Base-by-base conservation (phyloP, 2,329 filamentous ascomycete genomes). In the Stachybotrys chlorohalonatus region DNA sequence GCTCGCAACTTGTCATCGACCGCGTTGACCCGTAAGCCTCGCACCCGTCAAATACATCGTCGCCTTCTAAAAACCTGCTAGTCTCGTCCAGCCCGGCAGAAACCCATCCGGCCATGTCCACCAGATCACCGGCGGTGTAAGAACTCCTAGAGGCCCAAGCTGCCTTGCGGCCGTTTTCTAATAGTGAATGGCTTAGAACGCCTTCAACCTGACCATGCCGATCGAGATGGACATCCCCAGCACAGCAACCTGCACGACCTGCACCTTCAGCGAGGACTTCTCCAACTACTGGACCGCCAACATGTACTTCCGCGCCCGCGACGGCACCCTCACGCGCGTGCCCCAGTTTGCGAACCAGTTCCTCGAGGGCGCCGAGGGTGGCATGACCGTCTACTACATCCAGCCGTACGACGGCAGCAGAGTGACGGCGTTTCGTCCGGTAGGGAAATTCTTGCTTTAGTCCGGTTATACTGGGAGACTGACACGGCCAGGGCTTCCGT, bases 211-310 rank as follows among this genome's bases (percentile, higher is more conserved):
- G n/a, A 51, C 49, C 17, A 51, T 51, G 49, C 24, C 24, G 9
- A 15, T 31, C 16, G n/a, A 36, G 8, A 15, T 30, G n/a, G 49
- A 51, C 49, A 51, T 51, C n/a, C 24, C 49, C 5, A 36, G 5
- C 17, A 50, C 17, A 17, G 53, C 47, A 6, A 55, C 48, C 15
- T 58, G 56, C 48, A 58, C 56, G 13, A 58, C 56, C 7, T 58
- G 56, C 55, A 54, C 52, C 36, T 54, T 58, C 16, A 46, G 50
- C 4, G 56, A 58, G 47, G 56, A 58, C 48, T 55, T 58, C 17
- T 58, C 56, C 36, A 58, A 58, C 56, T 58, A 58, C 51, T 58
- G 56, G 56, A 58, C 56, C 17, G 56, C 56, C 30, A 49, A 52
- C 51, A 49, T 58, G 51, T 58, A 51, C 49, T 56, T 54, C 53